These are phyloP conservation scores for Penicillium coffeae DNA, from an alignment of 495 filamentous ascomycete species.

Conservation along the genomic window DNA sequence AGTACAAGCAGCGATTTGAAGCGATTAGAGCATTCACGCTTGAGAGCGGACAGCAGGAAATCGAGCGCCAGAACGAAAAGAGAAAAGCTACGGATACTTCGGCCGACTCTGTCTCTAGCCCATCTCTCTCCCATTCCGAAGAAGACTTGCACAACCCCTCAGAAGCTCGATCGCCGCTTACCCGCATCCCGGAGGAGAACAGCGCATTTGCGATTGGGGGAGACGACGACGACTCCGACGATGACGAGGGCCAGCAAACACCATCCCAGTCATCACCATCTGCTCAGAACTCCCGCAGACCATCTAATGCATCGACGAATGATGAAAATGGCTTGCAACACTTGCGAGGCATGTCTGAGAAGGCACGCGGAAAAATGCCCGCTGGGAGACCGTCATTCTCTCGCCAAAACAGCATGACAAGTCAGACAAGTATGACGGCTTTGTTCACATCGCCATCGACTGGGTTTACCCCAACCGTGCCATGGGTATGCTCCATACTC, in stretches of 20 bases:
- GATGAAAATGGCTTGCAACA: constrained; percentile 87
- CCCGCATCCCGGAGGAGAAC: constrained; percentile 76
- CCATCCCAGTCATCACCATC: constrained; percentile 70
- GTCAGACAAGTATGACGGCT: constrained; percentile 64
- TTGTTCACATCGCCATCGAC: constrained; percentile 47
- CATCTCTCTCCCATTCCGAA: constrained; percentile 53
- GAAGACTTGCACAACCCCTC: constrained; percentile 70
- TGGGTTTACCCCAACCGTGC: constrained; percentile 71
- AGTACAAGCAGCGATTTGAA: constrained; percentile 78
- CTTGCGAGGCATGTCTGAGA: constrained; percentile 95
- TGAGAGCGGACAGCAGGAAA: constrained; percentile 91
- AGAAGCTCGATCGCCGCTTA: constrained; percentile 57
- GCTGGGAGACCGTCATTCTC: constrained; percentile 79
- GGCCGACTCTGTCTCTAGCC: constrained; percentile 29
- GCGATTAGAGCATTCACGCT: constrained; percentile 87
- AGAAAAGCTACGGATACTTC: constrained; percentile 60
- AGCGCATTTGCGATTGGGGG: constrained; percentile 86
- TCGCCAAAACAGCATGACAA: constrained; percentile 86
- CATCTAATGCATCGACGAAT: constrained; percentile 65
- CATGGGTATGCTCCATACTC: constrained; percentile 53
- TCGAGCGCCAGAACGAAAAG: constrained; percentile 72
- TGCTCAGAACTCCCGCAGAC: constrained; percentile 62
- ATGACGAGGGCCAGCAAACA: constrained; percentile 60
- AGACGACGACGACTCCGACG: constrained; percentile 81
- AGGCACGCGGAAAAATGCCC: constrained; percentile 96